These are phyloP conservation scores for Apiospora phragmitis DNA, from an alignment of 2,329 filamentous ascomycete genomes.

Conservation along the genomic window DNA sequence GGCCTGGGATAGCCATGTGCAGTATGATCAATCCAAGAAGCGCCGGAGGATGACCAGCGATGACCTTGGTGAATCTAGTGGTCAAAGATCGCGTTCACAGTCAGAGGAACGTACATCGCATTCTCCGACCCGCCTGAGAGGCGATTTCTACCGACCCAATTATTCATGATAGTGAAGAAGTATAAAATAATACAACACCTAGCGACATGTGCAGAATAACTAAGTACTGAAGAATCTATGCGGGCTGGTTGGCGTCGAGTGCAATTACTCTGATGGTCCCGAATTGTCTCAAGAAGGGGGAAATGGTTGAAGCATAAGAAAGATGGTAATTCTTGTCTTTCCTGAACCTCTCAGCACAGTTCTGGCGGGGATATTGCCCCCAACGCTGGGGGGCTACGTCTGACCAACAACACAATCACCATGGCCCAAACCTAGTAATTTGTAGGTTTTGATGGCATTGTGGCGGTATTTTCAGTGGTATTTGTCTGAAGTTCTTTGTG, in stretches of 20 bases:
- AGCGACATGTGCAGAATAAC: neutral
- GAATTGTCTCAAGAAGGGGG: neutral
- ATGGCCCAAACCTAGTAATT: neutral
- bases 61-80: neutral
- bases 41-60: neutral
- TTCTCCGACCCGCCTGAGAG: neutral
- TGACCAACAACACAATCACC: neutral
- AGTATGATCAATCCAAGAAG: constrained; percentile 51
- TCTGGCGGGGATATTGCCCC: neutral
- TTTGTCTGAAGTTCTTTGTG: neutral
- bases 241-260: neutral
- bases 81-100: neutral
- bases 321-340: neutral
- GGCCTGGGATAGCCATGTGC: constrained; percentile 79
- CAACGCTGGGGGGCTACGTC: neutral
- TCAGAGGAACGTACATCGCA: neutral
- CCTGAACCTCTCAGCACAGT: too few species aligned
- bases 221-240: neutral
- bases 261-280: neutral
- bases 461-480: neutral
- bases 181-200: neutral
- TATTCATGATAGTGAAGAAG: neutral
- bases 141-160: neutral
- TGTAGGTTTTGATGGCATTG: neutral
- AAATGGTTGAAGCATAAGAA: neutral